These are phyloP conservation scores for Funneliformis geosporum DNA, from an alignment of 192 early-diverging fungal genomes.

Conservation along the genomic window DNA sequence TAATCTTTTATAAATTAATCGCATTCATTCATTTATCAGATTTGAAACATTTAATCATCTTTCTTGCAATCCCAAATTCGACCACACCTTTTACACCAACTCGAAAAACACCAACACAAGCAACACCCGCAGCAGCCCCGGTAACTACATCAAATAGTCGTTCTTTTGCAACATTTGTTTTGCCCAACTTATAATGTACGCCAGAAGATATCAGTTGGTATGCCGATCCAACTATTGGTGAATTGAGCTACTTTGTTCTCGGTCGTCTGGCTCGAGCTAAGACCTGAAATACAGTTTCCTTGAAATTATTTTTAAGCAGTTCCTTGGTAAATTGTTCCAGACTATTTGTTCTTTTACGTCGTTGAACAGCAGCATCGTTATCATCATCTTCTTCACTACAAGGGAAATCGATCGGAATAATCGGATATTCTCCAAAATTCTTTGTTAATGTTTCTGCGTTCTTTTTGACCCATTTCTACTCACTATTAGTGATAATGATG, in stretches of 20 bases:
- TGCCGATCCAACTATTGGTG: neutral
- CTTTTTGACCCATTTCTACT: conserved; percentile 22
- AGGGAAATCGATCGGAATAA: conserved; percentile 30
- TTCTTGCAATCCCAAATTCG: no score
- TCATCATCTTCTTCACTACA: neutral
- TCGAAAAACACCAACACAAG: no score
- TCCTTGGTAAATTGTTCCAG: no score
- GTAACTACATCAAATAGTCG: no score
- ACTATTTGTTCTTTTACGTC: neutral
- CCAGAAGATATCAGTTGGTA: conserved; percentile 14
- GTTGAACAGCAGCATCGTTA: neutral
- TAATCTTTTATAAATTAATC: no score
- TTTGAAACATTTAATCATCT: no score
- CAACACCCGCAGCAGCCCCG: no score
- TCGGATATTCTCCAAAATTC: conserved; percentile 30
- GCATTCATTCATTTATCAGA: no score
- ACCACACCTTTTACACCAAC: no score
- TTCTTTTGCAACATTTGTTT: conserved; percentile 5
- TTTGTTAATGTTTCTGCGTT: conserved; percentile 13
- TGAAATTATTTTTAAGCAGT: no score
- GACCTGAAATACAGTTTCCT: neutral
- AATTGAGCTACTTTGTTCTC: neutral
- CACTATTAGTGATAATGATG: conserved; percentile 32
- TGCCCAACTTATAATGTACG: neutral
- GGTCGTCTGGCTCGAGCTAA: neutral